A percentile compares a stretch with the other conserved stretches of the same genome.
These are phyloP conservation scores for Austroboletus eburneus DNA, from an alignment of 768 basidiomycete genomes.

Conservation along the genomic window DNA sequence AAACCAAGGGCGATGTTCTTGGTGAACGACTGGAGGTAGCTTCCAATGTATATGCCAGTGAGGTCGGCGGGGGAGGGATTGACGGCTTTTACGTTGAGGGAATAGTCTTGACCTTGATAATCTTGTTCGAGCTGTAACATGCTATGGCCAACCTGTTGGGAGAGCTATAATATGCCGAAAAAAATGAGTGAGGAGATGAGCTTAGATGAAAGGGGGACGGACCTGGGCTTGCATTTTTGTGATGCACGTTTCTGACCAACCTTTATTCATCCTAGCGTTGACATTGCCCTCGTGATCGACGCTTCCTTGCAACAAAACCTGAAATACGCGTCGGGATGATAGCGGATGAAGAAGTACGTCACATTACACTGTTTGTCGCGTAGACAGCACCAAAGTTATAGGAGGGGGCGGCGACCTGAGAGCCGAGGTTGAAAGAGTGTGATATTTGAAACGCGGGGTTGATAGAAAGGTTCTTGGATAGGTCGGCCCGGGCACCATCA, in stretches of 20 bases:
- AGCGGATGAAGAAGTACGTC: conserved; percentile 9
- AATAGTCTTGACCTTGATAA: conserved; percentile 83
- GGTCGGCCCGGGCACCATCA: conserved; percentile 95
- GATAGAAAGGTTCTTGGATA: conserved; percentile 88
- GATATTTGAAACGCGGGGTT: conserved; percentile 98
- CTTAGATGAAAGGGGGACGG: conserved; percentile 14
- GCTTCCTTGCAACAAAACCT: conserved; percentile 92
- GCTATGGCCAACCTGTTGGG: conserved; percentile 72
- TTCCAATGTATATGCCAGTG: conserved; percentile 89
- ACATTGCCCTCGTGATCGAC: conserved; percentile 93
- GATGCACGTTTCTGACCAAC: conserved; percentile 72
- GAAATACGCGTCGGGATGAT: conserved; percentile 14
- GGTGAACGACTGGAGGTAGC: conserved; percentile 88
- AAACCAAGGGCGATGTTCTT: conserved; percentile 86
- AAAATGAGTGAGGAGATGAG: conserved; percentile 1
- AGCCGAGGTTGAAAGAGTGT: conserved; percentile 90
- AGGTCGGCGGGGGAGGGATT: conserved; percentile 87
- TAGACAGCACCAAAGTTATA: conserved; percentile 96
- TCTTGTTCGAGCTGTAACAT: conserved; percentile 96
- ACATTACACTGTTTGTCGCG: conserved; percentile 69
- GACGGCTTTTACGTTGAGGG: conserved; percentile 78
- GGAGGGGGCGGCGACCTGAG: conserved; percentile 74
- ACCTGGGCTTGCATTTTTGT: conserved; percentile 91
- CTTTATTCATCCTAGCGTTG: conserved; percentile 83
- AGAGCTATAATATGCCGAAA: conserved; percentile 53